phyloP scores from a whole-genome alignment of 2,329 filamentous ascomycete species.

The Tolypocladium amazonense region DNA sequence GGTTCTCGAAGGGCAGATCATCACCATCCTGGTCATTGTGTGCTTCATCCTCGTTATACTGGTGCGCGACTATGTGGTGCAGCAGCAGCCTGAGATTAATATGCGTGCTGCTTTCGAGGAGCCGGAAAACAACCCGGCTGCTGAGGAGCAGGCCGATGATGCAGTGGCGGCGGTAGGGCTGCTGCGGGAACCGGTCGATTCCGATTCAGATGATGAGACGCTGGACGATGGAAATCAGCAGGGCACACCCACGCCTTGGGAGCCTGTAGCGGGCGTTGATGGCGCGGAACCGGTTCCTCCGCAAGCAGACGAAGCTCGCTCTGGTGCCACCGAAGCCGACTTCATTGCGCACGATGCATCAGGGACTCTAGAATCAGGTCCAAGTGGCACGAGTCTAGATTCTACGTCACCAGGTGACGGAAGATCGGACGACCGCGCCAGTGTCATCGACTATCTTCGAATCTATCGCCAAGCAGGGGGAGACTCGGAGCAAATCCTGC shows the following conservation, averaged over 20 bases:
- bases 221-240: conserved; percentile 14
- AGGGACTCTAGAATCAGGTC: background rate
- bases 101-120: conserved; percentile 58
- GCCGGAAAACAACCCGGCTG: conserved; percentile 17
- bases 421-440: conserved; percentile 9
- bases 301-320: background rate
- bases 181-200: conserved; percentile 12
- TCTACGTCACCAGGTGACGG: background rate
- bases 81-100: conserved; percentile 90
- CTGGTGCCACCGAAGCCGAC: background rate
- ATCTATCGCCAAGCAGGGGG: conserved; percentile 51
- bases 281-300: background rate
- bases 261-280: background rate
- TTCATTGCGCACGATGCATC: background rate
- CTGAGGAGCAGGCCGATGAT: conserved; percentile 9
- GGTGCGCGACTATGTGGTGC: conserved; percentile 94
- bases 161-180: conserved; percentile 6
- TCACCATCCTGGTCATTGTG: conserved; percentile 82
- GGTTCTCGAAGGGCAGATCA: conserved; percentile 83
- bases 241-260: conserved; percentile 1
- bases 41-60: conserved; percentile 96
- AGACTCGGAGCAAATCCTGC: conserved; percentile 45
- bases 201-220: conserved; percentile 22
- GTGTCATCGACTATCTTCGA: conserved; percentile 28
- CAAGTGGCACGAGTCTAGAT: background rate